Percentiles rank a stretch among this genome's conserved stretches.
Evolutionary conservation across 139 green algal species (phyloP).

Genomic region (Gonium pectorale): DNA sequence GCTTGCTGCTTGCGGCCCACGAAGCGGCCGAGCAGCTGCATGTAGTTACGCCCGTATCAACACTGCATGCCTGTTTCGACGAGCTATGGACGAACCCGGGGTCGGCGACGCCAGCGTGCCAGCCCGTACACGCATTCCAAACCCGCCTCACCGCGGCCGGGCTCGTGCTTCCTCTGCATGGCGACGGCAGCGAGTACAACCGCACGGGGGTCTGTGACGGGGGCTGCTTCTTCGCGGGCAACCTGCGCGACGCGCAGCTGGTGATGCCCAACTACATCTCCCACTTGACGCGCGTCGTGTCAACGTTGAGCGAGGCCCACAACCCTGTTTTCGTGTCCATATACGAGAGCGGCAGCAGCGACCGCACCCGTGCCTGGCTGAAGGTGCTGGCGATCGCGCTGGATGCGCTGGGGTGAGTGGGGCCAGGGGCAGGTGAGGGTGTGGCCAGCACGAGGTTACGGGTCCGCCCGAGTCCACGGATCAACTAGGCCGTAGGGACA

Average conservation of each 20-base stretch:
- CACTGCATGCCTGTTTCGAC: too few species aligned
- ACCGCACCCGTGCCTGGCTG: constrained; percentile 22
- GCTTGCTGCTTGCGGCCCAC: too few species aligned
- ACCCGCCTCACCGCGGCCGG: not conserved
- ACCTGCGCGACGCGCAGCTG: constrained; percentile 9
- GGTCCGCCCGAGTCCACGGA: too few species aligned
- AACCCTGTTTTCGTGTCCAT: constrained; percentile 18
- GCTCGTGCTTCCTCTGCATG: not conserved
- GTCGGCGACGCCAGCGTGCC: too few species aligned
- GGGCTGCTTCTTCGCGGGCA: constrained; percentile 20
- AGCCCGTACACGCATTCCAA: too few species aligned
- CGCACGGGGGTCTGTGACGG: not conserved
- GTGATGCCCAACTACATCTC: constrained; percentile 32
- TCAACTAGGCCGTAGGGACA: too few species aligned
- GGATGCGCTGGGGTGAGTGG: constrained; percentile 2
- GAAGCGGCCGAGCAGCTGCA: too few species aligned
- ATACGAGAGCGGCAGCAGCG: constrained; percentile 31
- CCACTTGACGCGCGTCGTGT: not conserved
- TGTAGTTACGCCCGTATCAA: too few species aligned
- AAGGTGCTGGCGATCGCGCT: constrained; percentile 15
- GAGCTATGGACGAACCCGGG: too few species aligned
- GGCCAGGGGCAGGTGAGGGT: not conserved
- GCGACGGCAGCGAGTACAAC: not conserved
- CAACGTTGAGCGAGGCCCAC: not conserved
- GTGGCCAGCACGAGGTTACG: too few species aligned